Evolutionary conservation across 2,329 filamentous ascomycete genomes (phyloP).

Genomic region (Trichoderma atrobrunneum): DNA sequence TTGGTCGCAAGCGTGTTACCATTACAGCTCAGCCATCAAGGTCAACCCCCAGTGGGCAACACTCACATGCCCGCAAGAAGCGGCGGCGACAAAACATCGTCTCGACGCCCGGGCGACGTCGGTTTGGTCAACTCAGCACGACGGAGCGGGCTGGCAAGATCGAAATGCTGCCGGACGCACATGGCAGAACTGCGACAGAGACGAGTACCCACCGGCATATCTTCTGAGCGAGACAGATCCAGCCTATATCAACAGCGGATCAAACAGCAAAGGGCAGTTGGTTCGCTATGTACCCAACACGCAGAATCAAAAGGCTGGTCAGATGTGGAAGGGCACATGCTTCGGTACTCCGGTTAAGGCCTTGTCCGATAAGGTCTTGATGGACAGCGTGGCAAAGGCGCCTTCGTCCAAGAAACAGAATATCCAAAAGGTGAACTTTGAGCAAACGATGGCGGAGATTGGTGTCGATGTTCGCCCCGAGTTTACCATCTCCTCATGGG

Average conservation of each 20-base stretch:
- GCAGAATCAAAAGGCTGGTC: not conserved
- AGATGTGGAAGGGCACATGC: not conserved
- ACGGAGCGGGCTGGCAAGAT: not conserved
- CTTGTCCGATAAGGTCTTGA: not conserved
- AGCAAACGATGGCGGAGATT: not conserved
- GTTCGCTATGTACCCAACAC: not conserved
- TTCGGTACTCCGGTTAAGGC: not conserved
- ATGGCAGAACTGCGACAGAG: not conserved
- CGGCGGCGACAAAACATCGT: not conserved
- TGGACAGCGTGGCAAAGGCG: not conserved
- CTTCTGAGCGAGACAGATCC: not conserved
- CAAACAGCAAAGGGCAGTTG: not conserved
- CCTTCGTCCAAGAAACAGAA: not conserved
- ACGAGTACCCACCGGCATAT: not conserved
- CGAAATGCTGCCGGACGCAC: not conserved
- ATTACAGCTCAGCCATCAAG: not conserved
- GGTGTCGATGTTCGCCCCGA: not conserved
- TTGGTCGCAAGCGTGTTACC: not conserved
- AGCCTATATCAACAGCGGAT: not conserved
- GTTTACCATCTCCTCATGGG: not conserved
- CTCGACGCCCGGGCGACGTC: not conserved
- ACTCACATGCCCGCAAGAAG: not conserved
- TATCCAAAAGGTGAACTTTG: not conserved
- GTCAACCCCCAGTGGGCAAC: not conserved
- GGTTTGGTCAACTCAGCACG: not conserved